Evolutionary conservation across 2,329 filamentous ascomycete genomes (phyloP), one percentile per base, ranked within the genome.

Genomic region (Alternaria sp.): DNA sequence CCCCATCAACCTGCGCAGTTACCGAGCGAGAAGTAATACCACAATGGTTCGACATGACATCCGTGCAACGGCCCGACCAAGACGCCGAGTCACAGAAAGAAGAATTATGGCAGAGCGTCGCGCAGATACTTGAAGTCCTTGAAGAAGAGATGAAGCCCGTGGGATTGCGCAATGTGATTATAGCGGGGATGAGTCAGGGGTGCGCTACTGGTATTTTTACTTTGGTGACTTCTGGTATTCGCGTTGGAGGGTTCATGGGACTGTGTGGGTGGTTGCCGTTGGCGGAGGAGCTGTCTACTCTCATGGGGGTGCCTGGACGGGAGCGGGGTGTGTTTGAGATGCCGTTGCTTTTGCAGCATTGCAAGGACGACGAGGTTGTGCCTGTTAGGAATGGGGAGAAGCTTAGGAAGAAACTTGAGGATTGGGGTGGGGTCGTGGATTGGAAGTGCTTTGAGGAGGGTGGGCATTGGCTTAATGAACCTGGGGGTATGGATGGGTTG

Each of bases 31-130:
- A 69, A 3, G 60, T 69, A 6, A 40, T 40, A 17, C 36, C 36
- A 58, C 76, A 86, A 67, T 87, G 85, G 85, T 87, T 86, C 69
- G 84, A 87, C 68, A 79, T 86, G 36, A 83, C 79, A 76, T 82
- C 83, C 54, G 74, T 81, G 1, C 68, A 75, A 17, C 74, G 83
- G 59, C 81, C 83, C 15, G 52, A 75, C 2, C 74, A 82, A 10
- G 66, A 75, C 12, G 80, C 83, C 57, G 81, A 84, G 4, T n/a
- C 83, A 5, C 83, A 86, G 68, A 70, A 71, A 0, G 65, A 73
- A 0, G 84, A 84, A 0, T 69, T 87, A 11, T 70, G 68, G 32
- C 80, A 83, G 10, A 81, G 79, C 59, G 78, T 83, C 0, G 45
- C 54, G 0, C 64, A 66, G 77, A 75, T 69, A 2, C 81, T 85